Conservation (phyloP, 139 green algal genomes). For the Closterium sp. region DNA sequence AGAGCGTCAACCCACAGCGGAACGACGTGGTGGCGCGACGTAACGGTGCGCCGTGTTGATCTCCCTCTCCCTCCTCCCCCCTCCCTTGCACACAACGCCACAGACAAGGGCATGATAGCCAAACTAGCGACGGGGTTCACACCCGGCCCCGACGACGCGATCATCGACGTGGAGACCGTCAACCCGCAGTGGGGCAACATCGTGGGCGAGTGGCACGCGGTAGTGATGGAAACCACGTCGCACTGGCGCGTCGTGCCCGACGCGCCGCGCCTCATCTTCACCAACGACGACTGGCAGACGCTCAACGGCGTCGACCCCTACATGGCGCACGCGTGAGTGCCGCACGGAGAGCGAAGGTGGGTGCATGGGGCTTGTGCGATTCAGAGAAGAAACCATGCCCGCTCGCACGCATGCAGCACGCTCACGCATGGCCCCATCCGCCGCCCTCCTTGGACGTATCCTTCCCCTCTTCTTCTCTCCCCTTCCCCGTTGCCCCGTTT, state of each 20-base stretch:
- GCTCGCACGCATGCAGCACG: not conserved
- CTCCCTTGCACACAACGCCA: not conserved
- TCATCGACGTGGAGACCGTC: not conserved
- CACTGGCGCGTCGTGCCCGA: not conserved
- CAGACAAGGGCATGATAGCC: not conserved
- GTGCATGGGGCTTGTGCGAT: not conserved
- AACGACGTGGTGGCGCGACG: not conserved
- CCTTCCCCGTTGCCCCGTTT: not conserved
- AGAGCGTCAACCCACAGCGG: not conserved
- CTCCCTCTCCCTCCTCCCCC: not conserved
- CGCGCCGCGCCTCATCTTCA: not conserved
- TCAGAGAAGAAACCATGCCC: not conserved
- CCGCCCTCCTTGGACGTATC: not conserved
- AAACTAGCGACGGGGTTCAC: not conserved
- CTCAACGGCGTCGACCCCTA: not conserved
- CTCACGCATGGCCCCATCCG: not conserved
- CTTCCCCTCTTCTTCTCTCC: not conserved
- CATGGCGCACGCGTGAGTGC: not conserved
- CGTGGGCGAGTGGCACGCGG: not conserved
- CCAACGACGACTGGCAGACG: not conserved
- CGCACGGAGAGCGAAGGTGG: too few relatives aligned
- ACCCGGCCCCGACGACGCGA: not conserved
- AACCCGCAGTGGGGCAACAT: not conserved
- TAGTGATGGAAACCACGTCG: not conserved
- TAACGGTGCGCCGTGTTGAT: too few relatives aligned